Base-by-base conservation (phyloP, 805 yeast species). In the Starmerella stigmatis region DNA sequence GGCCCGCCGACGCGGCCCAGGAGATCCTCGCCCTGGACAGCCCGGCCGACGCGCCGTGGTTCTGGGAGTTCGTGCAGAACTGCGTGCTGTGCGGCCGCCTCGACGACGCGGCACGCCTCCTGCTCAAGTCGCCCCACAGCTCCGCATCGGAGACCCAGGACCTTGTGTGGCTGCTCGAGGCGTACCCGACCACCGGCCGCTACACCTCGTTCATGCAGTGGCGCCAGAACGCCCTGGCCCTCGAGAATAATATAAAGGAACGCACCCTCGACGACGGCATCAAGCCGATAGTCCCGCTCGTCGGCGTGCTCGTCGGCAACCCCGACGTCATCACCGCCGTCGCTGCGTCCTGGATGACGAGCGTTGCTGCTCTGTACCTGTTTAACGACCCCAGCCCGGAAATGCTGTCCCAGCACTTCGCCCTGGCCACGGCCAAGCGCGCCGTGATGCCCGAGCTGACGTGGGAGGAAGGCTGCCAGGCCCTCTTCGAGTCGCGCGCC, bases 401-500 rank as follows among this genome's bases (percentile, higher is more conserved):
- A 13, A 29, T 33, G 35, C 42, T 53, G 31, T 32, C 42, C 2
- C 20, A 12, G 17, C 48, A 52, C 25, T 45, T 48, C 29, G 21
- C 30, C 7, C 3, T 21, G 2, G 52, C 52, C 11, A 21, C 30
- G 17, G 40, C 22, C 10, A 33, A 23, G 15, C 42, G 26, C 29
- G 35, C 41, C n/a, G 49, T 42, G 10, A 50, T 21, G 28, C 3
- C 39, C 15, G 30, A 49, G 19, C 45, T 46, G 8, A 51, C 53
- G 25, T 55, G 57, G 57, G 58, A 55, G 15, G 47, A 46, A 16
- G 55, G 55, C 15, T 45, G 51, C 41, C 45, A 47, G 22, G 43
- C 47, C 3, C 41, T 51, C 23, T 47, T 55, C 38, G 51, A 51
- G 41, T 46, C 45, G 23, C 22, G 43, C 12, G 36, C 44, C 1